Evolutionary conservation across 805 yeast genomes (phyloP).

Genomic region (Suhomyces pyralidae): DNA sequence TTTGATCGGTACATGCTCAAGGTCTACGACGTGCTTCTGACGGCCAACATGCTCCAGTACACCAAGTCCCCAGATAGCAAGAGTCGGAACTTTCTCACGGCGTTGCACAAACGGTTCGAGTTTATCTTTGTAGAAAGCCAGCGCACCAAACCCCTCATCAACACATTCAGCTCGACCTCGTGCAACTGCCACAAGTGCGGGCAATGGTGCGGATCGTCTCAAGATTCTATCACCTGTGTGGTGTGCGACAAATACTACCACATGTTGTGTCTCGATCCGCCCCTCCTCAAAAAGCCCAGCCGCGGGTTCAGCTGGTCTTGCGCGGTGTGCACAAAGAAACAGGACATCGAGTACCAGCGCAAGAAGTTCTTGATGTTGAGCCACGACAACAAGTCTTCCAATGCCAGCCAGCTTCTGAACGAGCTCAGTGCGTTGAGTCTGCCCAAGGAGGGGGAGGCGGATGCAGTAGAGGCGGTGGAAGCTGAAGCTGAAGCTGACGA

Average conservation of each 20-base stretch:
- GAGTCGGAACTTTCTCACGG: conserved; percentile 58
- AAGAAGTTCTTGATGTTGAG: conserved; percentile 40
- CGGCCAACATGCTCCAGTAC: conserved; percentile 44
- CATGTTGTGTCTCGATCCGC: conserved; percentile 83
- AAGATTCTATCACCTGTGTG: conserved; percentile 76
- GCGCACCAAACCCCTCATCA: conserved; percentile 57
- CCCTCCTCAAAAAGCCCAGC: conserved; percentile 72
- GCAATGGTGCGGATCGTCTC: conserved; percentile 75
- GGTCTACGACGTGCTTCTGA: conserved; percentile 73
- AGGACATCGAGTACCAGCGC: conserved; percentile 43
- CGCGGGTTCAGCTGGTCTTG: conserved; percentile 92
- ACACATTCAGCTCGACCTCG: conserved; percentile 54
- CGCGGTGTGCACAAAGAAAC: conserved; percentile 65
- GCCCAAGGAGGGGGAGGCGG: conserved; percentile 1
- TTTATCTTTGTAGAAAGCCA: conserved; percentile 74
- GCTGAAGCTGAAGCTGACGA: conserved; percentile 6
- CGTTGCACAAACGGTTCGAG: conserved; percentile 64
- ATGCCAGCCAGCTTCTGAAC: conserved; percentile 31
- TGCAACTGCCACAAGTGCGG: conserved; percentile 66
- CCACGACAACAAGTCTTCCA: conserved; percentile 40
- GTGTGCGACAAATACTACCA: conserved; percentile 71
- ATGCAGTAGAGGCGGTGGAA: conserved; percentile 5
- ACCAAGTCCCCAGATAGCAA: conserved; percentile 39
- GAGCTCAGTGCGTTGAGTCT: conserved; percentile 15
- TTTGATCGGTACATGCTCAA: conserved; percentile 84